Evolutionary conservation across 1,284 basidiomycete species (phyloP).

Genomic region (Ustilago cynodontis): DNA sequence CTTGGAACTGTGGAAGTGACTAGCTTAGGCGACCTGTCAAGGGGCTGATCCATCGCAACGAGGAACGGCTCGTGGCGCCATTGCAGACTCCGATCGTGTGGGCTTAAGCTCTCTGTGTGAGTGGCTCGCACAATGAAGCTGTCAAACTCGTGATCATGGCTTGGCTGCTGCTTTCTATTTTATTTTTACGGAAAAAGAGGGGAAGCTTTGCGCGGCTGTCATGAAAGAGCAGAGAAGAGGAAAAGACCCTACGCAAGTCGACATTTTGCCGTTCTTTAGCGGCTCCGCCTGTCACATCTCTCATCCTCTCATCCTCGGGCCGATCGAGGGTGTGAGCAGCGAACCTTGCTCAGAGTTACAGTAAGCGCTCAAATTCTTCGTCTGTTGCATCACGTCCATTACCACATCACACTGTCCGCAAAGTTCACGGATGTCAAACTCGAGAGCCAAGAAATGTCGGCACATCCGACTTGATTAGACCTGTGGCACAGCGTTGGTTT

Average conservation of each 20-base stretch:
- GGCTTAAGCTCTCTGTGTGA: neutral
- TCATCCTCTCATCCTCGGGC: neutral
- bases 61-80: neutral
- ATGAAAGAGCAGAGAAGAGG: neutral
- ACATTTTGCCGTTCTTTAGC: conserved; percentile 10
- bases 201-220: neutral
- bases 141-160: conserved; percentile 25
- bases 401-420: neutral
- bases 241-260: conserved; percentile 27
- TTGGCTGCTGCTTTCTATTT: neutral
- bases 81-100: conserved; percentile 3
- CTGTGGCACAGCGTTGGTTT: conserved; percentile 1
- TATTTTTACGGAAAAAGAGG: neutral
- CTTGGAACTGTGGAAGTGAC: neutral
- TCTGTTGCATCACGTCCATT: neutral
- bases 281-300: conserved; percentile 4
- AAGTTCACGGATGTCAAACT: neutral
- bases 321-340: too few relatives aligned
- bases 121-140: conserved; percentile 21
- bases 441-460: neutral
- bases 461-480: conserved; percentile 8
- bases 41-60: conserved; percentile 8
- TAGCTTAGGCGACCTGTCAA: conserved; percentile 16
- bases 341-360: too few relatives aligned
- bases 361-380: neutral